A percentile compares a stretch with the other conserved stretches of the same genome.
phyloP scores from a whole-genome alignment of 2,329 filamentous ascomycete species.

The Cladosporium sp. region DNA sequence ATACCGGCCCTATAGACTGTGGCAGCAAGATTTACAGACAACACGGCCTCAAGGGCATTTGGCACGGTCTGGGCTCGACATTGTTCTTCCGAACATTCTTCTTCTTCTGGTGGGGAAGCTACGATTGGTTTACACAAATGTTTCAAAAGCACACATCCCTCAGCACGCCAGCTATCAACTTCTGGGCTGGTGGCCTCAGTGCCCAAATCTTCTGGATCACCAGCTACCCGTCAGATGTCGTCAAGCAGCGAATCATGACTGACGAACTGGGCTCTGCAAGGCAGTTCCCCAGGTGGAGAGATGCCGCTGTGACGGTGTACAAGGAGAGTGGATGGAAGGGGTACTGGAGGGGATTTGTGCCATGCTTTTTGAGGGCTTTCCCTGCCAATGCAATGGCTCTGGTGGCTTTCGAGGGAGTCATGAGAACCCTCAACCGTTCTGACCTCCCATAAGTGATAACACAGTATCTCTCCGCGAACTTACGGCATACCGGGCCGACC shows the following conservation, averaged over 20 bases:
- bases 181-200: constrained; percentile 92
- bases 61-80: constrained; percentile 80
- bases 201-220: constrained; percentile 95
- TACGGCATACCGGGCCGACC: no score
- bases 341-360: constrained; percentile 89
- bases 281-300: constrained; percentile 70
- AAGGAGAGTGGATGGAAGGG: constrained; percentile 71
- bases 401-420: constrained; percentile 84
- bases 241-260: constrained; percentile 97
- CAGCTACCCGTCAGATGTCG: constrained; percentile 77
- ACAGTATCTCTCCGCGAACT: no score
- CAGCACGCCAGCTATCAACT: constrained; percentile 79
- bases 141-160: constrained; percentile 65
- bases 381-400: constrained; percentile 93
- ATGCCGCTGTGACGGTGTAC: constrained; percentile 75
- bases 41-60: constrained; percentile 77
- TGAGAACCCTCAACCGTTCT: constrained; percentile 21
- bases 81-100: constrained; percentile 89
- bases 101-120: constrained; percentile 56
- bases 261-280: constrained; percentile 76
- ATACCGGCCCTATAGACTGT: constrained; percentile 85
- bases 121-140: constrained; percentile 73
- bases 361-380: constrained; percentile 90
- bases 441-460: background rate
- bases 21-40: constrained; percentile 57